Base-by-base conservation (phyloP, 495 filamentous ascomycete genomes). In the Penicillium riverlandense region DNA sequence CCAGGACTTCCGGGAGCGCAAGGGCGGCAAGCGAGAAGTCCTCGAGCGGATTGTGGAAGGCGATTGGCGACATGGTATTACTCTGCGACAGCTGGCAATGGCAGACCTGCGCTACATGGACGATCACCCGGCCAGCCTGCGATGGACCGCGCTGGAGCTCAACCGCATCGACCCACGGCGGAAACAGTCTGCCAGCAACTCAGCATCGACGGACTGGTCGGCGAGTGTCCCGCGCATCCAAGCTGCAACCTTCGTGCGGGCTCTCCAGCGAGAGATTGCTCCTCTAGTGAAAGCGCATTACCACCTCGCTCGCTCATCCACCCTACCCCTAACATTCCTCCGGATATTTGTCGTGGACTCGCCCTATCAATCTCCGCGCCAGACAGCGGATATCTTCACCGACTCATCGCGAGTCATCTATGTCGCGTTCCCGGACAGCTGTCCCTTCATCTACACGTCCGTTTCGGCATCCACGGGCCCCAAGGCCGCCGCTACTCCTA, bases 251-350 rank as follows among this genome's bases (percentile, higher is more conserved):
- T 94, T 94, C 54, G 66, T 91, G 2, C 74, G 69, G 35, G 79
- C 79, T 41, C 78, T 95, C n/a, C 81, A 88, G 45, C 62, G 70
- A 32, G 80, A 88, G 49, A 70, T 89, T 11, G 66, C 81, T 1
- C 85, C 86, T 3, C 69, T 91, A 37, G 74, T 88, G 27, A 90
- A 88, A 54, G 84, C 85, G 9, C 87, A 92, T 61, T 90, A 85
- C 62, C 82, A 84, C 50, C 71, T 90, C 30, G 74, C 82, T 40
- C 76, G 80, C 10, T 79, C 84, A 22, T 69, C 74, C 15, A 61
- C 67, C 0, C 67, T 86, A 2, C 80, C 84, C 1, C 62, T 94
- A 0, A 76, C 84, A 1, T 67, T 94, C 13, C 66, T 95, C 9
- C 80, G 88, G 28, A 78, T 94, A 29, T 85, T 84, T 49, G 73